Percentiles rank a stretch among this genome's conserved stretches.
These are phyloP conservation scores for Wallacemonas collosoma DNA, from an alignment of 208 protist species.

Conservation along the genomic window DNA sequence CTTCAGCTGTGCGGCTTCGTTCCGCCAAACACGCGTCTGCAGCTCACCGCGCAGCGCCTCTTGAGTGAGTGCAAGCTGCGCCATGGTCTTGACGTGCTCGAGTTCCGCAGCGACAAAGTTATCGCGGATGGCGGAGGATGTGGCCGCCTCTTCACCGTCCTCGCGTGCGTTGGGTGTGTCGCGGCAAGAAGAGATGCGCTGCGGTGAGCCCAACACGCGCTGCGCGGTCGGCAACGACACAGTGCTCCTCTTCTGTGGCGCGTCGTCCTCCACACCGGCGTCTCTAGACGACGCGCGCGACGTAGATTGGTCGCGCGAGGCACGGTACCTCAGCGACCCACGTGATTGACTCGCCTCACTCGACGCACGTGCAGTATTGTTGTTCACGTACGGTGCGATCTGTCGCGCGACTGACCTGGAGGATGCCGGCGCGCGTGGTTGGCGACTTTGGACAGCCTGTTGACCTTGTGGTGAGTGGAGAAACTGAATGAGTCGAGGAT, in stretches of 20 bases:
- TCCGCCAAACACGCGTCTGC: slow-evolving; percentile 23
- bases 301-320: no score
- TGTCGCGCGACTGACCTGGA: background rate
- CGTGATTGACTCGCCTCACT: no score
- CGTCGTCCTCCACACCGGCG: background rate
- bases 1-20: slow-evolving; percentile 21
- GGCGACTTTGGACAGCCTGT: slow-evolving; percentile 26
- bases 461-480: slow-evolving; percentile 61
- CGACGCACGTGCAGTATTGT: background rate
- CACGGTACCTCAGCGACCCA: no score
- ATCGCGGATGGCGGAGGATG: no score
- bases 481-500: slow-evolving; percentile 52
- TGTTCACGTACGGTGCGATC: background rate
- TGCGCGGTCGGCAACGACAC: no score
- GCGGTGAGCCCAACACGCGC: no score
- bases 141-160: no score
- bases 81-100: slow-evolving; percentile 37
- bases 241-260: background rate
- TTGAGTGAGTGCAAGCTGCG: slow-evolving; percentile 44
- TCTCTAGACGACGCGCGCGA: background rate
- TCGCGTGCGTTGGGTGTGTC: no score
- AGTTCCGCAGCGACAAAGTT: slow-evolving; percentile 35
- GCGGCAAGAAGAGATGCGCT: background rate
- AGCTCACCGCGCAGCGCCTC: slow-evolving; percentile 21
- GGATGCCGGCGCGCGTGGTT: background rate